phyloP scores from a whole-genome alignment of 768 basidiomycete genomes.

The Mycena amicta region DNA sequence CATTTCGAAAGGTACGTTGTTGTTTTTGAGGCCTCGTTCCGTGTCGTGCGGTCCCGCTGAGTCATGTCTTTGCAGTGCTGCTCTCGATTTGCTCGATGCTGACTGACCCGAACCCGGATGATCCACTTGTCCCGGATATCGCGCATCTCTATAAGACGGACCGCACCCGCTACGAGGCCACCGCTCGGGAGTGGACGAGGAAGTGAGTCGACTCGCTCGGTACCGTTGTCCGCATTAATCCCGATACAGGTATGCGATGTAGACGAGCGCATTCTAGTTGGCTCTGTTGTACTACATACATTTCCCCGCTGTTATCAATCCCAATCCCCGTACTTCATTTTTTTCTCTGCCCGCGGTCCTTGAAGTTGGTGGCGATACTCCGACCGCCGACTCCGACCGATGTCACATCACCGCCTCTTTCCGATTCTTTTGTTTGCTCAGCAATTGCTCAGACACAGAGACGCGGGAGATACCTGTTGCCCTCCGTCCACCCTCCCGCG shows the following conservation, averaged over 20 bases:
- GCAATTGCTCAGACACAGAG: no score
- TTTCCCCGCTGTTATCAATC: no score
- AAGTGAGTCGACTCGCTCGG: slow-evolving; percentile 61
- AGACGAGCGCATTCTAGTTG: no score
- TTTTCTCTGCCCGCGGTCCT: no score
- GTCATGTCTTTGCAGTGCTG: slow-evolving; percentile 57
- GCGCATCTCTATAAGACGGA: slow-evolving; percentile 99
- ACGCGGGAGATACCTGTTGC: no score
- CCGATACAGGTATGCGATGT: slow-evolving; percentile 42
- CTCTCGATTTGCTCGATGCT: slow-evolving; percentile 99
- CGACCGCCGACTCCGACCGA: no score
- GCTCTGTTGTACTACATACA: no score
- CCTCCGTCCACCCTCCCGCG: no score
- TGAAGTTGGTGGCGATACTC: no score
- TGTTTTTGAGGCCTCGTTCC: background rate
- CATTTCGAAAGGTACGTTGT: slow-evolving; percentile 87
- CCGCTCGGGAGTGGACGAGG: slow-evolving; percentile 99
- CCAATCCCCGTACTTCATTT: no score
- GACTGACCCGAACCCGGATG: slow-evolving; percentile 99
- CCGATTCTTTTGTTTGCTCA: no score
- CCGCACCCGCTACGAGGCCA: slow-evolving; percentile 94
- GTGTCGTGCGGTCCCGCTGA: slow-evolving; percentile 10
- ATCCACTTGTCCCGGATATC: slow-evolving; percentile 97
- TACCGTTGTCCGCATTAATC: slow-evolving; percentile 13
- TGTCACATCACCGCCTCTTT: no score